Percentiles rank a stretch among this genome's conserved stretches.
phyloP scores from a whole-genome alignment of 148 eudicot genomes.

The Vaccinium macrocarpon region DNA sequence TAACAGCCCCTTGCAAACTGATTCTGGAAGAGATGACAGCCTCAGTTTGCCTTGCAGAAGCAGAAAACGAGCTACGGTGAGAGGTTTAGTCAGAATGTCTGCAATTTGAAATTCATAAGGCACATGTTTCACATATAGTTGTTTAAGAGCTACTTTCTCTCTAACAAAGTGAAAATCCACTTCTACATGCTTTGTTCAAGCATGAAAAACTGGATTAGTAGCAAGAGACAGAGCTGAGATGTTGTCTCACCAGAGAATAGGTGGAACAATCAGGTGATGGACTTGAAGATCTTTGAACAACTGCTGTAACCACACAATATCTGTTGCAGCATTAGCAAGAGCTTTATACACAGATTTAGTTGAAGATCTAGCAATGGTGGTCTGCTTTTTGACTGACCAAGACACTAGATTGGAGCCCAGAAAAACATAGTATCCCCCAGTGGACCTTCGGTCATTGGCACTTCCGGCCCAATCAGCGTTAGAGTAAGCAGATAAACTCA shows the following conservation, averaged over 20 bases:
- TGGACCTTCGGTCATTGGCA: not conserved
- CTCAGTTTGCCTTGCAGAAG: no score
- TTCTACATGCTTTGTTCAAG: not conserved
- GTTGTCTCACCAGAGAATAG: not conserved
- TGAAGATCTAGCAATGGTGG: not conserved
- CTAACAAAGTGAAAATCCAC: no score
- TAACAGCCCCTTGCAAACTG: conserved; percentile 8
- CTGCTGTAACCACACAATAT: not conserved
- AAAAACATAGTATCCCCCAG: not conserved
- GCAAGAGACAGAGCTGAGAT: not conserved
- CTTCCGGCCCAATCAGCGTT: not conserved
- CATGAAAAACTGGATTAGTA: not conserved
- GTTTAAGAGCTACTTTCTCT: not conserved
- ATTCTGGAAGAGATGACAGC: no score
- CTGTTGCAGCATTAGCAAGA: not conserved
- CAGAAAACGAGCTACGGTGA: not conserved
- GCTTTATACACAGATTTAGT: not conserved
- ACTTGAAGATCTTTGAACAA: not conserved
- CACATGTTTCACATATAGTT: not conserved
- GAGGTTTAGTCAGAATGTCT: not conserved
- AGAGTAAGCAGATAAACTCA: not conserved
- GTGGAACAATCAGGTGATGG: accelerated
- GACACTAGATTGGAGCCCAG: not conserved
- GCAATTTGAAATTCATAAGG: not conserved
- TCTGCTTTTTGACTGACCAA: not conserved